phyloP scores from a whole-genome alignment of 2,329 filamentous ascomycete genomes.

The Beauveria brongniartii region DNA sequence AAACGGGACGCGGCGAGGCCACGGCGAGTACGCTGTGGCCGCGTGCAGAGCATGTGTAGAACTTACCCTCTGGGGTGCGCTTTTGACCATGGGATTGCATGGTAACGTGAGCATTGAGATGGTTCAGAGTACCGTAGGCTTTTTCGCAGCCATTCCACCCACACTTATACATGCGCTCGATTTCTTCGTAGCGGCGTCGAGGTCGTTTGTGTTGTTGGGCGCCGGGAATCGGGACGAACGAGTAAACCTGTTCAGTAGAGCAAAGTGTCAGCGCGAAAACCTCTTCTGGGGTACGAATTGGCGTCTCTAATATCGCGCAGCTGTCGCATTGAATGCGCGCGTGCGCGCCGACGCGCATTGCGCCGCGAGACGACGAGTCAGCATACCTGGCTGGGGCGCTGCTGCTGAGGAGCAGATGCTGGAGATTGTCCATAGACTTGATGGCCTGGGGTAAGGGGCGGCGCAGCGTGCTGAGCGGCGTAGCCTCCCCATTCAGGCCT shows the following conservation, averaged over 20 bases:
- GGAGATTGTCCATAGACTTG: constrained; percentile 49
- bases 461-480: constrained; percentile 42
- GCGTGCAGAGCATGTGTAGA: not conserved
- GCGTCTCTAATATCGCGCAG: not conserved
- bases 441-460: constrained; percentile 42
- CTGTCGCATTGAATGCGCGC: not conserved
- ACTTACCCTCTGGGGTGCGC: constrained; percentile 90
- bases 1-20: not conserved
- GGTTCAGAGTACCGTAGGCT: constrained; percentile 94
- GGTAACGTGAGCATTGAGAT: constrained; percentile 94
- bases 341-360: not conserved
- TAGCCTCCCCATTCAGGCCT: constrained; percentile 71
- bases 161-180: constrained; percentile 99
- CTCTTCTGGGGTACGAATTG: no score
- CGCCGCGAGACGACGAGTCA: not conserved
- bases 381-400: constrained; percentile 48
- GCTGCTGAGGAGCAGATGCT: constrained; percentile 45
- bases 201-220: constrained; percentile 96
- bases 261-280: not conserved
- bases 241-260: constrained; percentile 70
- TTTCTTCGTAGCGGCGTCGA: constrained; percentile 89
- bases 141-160: constrained; percentile 98
- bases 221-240: constrained; percentile 93
- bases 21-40: not conserved
- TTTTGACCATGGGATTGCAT: constrained; percentile 97